Percentiles rank a stretch among this genome's conserved stretches.
Evolutionary conservation across 805 yeast genomes (phyloP).

Genomic region (Teunomyces aglyptinius): DNA sequence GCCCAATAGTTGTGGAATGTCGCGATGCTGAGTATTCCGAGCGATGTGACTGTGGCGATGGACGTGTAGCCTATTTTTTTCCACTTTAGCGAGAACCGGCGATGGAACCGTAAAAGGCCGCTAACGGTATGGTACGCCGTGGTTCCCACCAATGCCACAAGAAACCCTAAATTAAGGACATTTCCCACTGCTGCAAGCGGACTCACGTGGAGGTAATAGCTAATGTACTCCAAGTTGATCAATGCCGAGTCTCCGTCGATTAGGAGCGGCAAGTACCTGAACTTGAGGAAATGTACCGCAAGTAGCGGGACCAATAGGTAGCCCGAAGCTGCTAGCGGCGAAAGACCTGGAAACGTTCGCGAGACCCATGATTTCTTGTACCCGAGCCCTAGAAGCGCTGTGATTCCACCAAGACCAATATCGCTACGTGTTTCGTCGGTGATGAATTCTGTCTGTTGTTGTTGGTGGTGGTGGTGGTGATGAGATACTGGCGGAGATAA

Average conservation of each 20-base stretch:
- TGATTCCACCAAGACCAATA: slow-evolving; percentile 61
- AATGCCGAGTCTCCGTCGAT: slow-evolving; percentile 66
- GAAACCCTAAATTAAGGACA: slow-evolving; percentile 23
- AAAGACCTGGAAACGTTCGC: slow-evolving; percentile 42
- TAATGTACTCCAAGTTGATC: slow-evolving; percentile 51
- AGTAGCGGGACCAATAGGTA: slow-evolving; percentile 48
- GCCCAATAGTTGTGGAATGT: slow-evolving; percentile 18
- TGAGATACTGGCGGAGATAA: too few relatives aligned
- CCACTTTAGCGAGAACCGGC: slow-evolving; percentile 36
- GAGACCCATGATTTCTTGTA: slow-evolving; percentile 46
- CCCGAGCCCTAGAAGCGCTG: slow-evolving; percentile 56
- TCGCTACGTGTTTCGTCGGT: slow-evolving; percentile 40
- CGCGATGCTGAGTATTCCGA: slow-evolving; percentile 37
- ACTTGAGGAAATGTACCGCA: slow-evolving; percentile 45
- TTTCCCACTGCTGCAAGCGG: slow-evolving; percentile 18
- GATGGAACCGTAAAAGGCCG: slow-evolving; percentile 51
- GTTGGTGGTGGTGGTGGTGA: slow-evolving; percentile 7
- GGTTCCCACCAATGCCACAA: slow-evolving; percentile 36
- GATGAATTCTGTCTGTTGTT: slow-evolving; percentile 18
- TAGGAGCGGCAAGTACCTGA: slow-evolving; percentile 49
- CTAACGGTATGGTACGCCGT: slow-evolving; percentile 49
- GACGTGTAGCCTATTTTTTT: slow-evolving; percentile 45
- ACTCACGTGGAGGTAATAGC: slow-evolving; percentile 26
- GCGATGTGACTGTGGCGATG: slow-evolving; percentile 33
- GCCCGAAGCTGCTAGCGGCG: slow-evolving; percentile 61